Evolutionary conservation across 2,329 filamentous ascomycete species (phyloP), one percentile per base, ranked within the genome.

Genomic region (Stachybotrys echinatus): DNA sequence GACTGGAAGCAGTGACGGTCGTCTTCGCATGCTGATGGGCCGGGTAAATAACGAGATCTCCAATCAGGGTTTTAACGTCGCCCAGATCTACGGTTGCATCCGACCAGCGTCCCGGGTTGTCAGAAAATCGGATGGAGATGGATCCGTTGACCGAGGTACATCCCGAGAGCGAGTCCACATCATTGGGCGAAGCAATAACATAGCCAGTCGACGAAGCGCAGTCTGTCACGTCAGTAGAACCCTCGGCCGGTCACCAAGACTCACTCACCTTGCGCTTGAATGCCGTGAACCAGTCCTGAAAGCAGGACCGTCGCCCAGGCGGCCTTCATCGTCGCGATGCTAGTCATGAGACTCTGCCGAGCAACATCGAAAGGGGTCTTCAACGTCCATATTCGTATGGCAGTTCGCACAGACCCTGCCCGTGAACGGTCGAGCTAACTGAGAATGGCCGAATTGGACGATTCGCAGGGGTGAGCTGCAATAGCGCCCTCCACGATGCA

Each of bases 61-160:
- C 58, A 3, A 56, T 54, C 10, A 63, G 50, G 17, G 56, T 55
- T 5, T 40, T 48, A 8, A 62, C 42, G 12, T 54, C 50, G 34
- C 61, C 61, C 5, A 63, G 53, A 37, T 63, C 60, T 46, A 63
- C 51, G 0, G 56, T 34, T 4, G 61, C 59, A 39, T 47, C 38
- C 23, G 58, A 55, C 61, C 61, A 63, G 3, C 54, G 50, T 17
- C 57, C 56, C 2, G 59, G 58, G 20, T 54, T 44, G 42, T 53
- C 54, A 43, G 60, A 54, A 48, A 63, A 54, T 6, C 62, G 56
- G 18, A 63, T 54, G 8, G 60, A 62, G 27, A 63, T 42, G 12
- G 61, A 61, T 22, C 61, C 61, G 43, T 63, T 58, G 40, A 63
- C 55, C 10, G 55, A 52, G 45, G 46, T 55, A 45, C 61, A 63